Conservation (phyloP, 2,329 filamentous ascomycete genomes). For the Paradendryphiella salina region DNA sequence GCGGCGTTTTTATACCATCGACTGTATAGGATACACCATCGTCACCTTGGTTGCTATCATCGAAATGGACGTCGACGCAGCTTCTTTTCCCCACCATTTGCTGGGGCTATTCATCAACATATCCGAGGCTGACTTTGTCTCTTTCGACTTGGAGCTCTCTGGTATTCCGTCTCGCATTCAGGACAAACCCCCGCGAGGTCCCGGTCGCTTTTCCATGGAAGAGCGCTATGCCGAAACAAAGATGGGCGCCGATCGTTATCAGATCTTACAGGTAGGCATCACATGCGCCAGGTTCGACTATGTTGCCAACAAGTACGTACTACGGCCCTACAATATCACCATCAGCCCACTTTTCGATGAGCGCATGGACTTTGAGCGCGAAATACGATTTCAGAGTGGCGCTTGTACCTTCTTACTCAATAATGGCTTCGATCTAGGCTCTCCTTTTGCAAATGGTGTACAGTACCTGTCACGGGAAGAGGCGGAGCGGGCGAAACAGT, state of each 20-base stretch:
- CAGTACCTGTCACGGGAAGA: constrained; percentile 66
- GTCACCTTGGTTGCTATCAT: neutral
- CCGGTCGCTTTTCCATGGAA: constrained; percentile 58
- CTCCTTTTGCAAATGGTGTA: constrained; percentile 60
- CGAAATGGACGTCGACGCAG: constrained; percentile 61
- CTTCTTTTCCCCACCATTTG: constrained; percentile 55
- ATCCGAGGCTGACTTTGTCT: constrained; percentile 62
- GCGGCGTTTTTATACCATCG: neutral
- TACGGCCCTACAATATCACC: constrained; percentile 67
- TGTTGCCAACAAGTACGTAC: constrained; percentile 54
- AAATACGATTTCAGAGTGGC: constrained; percentile 61
- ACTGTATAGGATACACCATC: constrained; percentile 1
- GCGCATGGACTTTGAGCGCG: constrained; percentile 62
- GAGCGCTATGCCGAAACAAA: constrained; percentile 65
- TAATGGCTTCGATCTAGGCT: constrained; percentile 62
- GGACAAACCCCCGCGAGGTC: constrained; percentile 35
- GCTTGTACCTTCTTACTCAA: constrained; percentile 64
- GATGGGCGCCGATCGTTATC: constrained; percentile 63
- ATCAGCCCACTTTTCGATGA: constrained; percentile 61
- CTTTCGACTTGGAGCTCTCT: constrained; percentile 69
- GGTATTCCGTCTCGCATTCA: constrained; percentile 57
- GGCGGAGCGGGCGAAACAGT: constrained; percentile 53
- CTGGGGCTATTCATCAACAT: constrained; percentile 62
- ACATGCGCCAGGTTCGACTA: constrained; percentile 65
- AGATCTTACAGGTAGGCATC: constrained; percentile 68